Evolutionary conservation across 2,329 filamentous ascomycete genomes (phyloP), one percentile per base, ranked within the genome.

Genomic region (Scopulariopsis brevicaulis): DNA sequence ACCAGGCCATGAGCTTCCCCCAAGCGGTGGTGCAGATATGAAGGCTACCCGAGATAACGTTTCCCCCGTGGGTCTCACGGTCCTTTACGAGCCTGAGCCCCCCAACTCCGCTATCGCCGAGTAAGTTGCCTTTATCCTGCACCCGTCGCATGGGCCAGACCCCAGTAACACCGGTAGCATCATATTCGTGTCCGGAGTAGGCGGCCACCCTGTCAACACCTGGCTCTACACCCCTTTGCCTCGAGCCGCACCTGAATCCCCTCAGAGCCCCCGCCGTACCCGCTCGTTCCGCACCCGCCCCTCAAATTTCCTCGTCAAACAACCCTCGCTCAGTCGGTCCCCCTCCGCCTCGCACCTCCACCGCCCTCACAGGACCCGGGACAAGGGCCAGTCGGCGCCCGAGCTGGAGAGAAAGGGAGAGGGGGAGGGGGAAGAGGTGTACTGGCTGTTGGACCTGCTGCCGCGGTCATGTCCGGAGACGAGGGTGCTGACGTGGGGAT

Each of bases 21-120:
- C 46, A 20, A 50, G n/a, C 10, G 18, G 20, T 24, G 20, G 52
- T 57, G 55, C 48, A 48, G 48, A 34, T 20, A 68, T 67, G 64
- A 68, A 68, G 54, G 62, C 57, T 14, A 62, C 58, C 50, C 64
- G 65, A 48, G 63, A 65, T 37, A 55, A 59, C 22, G 64, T 69
- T 58, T 61, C 64, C n/a, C 62, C 66, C 15, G 64, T 63, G 15
- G 68, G 68, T 7, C 63, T 70, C 8, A 66, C 67, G 11, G 62
- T 69, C n/a, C 56, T 70, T 20, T 69, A 68, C 34, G 65, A 69
- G 59, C 68, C 68, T 0, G 66, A 70, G 25, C 63, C 64, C 52
- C 61, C 64, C 3, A 59, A 51, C 12, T 64, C 65, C 6, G 63
- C 67, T 2, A 62, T 65, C 0, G 64, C 67, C 43, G 68, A 70